These are phyloP conservation scores for Cichorium intybus DNA, from an alignment of 140 eudicot genomes.

Conservation along the genomic window DNA sequence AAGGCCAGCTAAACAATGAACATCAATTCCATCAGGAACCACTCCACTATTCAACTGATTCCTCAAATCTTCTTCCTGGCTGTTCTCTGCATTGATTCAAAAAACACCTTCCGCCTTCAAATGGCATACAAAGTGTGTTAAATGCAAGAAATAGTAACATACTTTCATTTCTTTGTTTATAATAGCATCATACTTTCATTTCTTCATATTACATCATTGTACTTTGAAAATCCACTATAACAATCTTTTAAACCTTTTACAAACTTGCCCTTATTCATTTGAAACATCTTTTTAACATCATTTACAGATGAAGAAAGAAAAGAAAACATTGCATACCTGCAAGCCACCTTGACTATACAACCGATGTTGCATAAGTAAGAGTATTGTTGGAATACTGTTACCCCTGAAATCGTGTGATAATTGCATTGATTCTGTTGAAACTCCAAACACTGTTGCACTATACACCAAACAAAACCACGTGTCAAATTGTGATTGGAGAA, in stretches of 20 bases:
- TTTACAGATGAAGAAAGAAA: neutral
- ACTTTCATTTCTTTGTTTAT: no score
- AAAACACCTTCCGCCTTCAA: constrained; percentile 90
- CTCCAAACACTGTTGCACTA: constrained; percentile 93
- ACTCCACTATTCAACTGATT: constrained; percentile 69
- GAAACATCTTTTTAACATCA: neutral
- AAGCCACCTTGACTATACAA: constrained; percentile 75
- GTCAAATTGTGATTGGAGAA: neutral
- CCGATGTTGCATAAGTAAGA: constrained; percentile 71
- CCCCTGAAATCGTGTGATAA: constrained; percentile 73
- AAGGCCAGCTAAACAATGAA: constrained; percentile 90
- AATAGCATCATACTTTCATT: no score
- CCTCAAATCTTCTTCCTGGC: constrained; percentile 78
- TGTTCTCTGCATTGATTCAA: constrained; percentile 76
- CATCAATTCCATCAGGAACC: constrained; percentile 79
- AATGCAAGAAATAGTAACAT: no score
- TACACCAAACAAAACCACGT: constrained; percentile 19
- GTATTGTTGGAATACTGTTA: constrained; percentile 76
- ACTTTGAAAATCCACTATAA: no score
- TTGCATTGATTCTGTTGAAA: constrained; percentile 91
- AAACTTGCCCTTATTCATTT: no score
- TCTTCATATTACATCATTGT: no score
- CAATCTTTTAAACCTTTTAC: no score
- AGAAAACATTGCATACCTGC: constrained; percentile 38
- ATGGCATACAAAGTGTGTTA: neutral